Conservation (phyloP, 1,284 basidiomycete genomes). For the Erythrobasidium hasegawianum region DNA sequence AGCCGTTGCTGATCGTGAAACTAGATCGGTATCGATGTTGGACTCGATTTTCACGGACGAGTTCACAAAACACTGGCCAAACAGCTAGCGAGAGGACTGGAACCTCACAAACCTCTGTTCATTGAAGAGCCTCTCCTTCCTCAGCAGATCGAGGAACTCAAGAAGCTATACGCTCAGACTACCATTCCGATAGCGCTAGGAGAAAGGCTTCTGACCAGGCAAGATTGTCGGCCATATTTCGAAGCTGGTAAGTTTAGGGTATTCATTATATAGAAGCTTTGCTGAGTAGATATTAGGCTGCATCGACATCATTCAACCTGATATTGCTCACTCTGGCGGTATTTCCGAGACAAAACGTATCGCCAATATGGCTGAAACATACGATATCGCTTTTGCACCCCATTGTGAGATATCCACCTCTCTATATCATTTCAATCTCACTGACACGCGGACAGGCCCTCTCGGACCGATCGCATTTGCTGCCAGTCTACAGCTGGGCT, state of each 20-base stretch:
- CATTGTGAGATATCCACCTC: too few relatives aligned
- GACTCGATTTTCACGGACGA: conserved; percentile 54
- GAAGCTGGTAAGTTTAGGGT: too few relatives aligned
- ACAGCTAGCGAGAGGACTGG: conserved; percentile 64
- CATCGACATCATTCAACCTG: conserved; percentile 45
- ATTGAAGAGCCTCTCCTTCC: conserved; percentile 71
- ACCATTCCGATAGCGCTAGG: conserved; percentile 57
- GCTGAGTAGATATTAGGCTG: too few relatives aligned
- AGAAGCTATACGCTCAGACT: conserved; percentile 53
- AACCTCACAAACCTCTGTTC: conserved; percentile 66
- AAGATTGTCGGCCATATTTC: conserved; percentile 60
- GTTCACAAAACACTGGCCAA: conserved; percentile 74
- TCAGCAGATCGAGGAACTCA: conserved; percentile 52
- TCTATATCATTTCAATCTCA: too few relatives aligned
- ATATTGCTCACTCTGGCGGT: conserved; percentile 49
- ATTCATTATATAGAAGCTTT: too few relatives aligned
- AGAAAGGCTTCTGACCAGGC: conserved; percentile 65
- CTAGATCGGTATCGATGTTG: conserved; percentile 61
- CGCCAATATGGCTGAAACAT: conserved; percentile 62
- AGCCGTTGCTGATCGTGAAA: too few relatives aligned
- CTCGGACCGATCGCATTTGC: conserved; percentile 69
- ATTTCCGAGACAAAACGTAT: conserved; percentile 69
- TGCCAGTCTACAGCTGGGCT: conserved; percentile 54
- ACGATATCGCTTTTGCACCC: conserved; percentile 53
- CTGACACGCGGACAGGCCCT: too few relatives aligned